Base-by-base conservation (phyloP, 2,329 filamentous ascomycete species). In the Hirsutella thompsonii region DNA sequence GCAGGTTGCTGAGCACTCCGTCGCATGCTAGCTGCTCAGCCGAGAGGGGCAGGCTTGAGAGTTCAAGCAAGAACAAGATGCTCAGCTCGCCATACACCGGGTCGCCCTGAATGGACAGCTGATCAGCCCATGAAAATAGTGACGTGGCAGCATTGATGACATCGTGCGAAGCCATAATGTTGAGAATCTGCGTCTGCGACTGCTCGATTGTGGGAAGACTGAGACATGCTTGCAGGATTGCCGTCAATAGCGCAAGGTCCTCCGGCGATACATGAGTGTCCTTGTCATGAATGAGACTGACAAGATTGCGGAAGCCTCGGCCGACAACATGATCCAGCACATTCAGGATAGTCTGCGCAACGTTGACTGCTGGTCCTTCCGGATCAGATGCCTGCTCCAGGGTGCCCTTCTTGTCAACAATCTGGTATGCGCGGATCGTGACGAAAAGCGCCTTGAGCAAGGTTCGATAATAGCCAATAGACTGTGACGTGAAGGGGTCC, bases 31-130 rank as follows among this genome's bases (percentile, higher is more conserved):
- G 78, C 47, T 92, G 83, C 57, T 96, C 90, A 3, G 92, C 90
- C 39, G 96, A 72, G 16, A 76, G 63, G 0, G 84, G 83, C 13
- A 96, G 72, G 13, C 77, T 81, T 1, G 89, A 94, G 11, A 98
- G 72, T 49, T 94, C 85, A 19, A 94, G 76, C 13, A 98, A 71
- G 60, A 96, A 93, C 20, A 89, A 72, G 33, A 94, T 73, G 52
- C 84, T 85, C n/a, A 95, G 74, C 56, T 95, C 89, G 47, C 89
- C 92, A 58, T 95, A 96, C 23, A 96, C 69, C 0, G 92, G 90
- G 55, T 96, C 90, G 21, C 80, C 78, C 42, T 82, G 74, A 29
- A 82, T 72, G 1, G 82, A 75, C 20, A 96, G 71, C 49, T 81
- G 79, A 58, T 96, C 88, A 4, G 90, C 78, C 92, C 92, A 98